Evolutionary conservation across 345 rosid species (phyloP).

Genomic region (Euphorbia peplus): DNA sequence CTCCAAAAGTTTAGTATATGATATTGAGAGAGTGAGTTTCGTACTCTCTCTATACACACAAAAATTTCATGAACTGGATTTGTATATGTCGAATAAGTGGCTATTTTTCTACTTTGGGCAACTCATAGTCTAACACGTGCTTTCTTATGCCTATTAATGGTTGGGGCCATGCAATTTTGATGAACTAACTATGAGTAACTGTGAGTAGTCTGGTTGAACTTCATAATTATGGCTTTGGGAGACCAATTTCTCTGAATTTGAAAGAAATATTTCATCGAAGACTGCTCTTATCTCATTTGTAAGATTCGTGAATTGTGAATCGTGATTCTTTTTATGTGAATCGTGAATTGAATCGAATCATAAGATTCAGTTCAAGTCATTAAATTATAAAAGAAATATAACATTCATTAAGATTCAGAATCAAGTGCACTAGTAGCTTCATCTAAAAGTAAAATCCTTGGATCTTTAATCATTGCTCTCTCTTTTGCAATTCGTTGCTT

Average conservation of each 20-base stretch:
- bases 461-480: constrained; percentile 79
- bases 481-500: constrained; percentile 90
- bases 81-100: constrained; percentile 4
- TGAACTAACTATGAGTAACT: neutral
- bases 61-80: neutral
- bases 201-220: neutral
- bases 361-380: too few relatives aligned
- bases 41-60: neutral
- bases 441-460: constrained; percentile 66
- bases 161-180: neutral
- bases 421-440: constrained; percentile 95
- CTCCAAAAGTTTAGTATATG: neutral
- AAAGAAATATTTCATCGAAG: neutral
- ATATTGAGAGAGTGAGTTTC: neutral
- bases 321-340: neutral
- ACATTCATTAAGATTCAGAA: constrained; percentile 79
- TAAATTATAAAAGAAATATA: too few relatives aligned
- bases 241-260: neutral
- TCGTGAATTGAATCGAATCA: too few relatives aligned
- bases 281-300: neutral
- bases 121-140: neutral
- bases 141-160: neutral
- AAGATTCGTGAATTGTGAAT: too few relatives aligned
- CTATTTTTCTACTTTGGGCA: constrained; percentile 3
- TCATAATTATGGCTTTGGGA: neutral